Evolutionary conservation across 139 green algal species (phyloP).

Genomic region (Dunaliella primolecta): DNA sequence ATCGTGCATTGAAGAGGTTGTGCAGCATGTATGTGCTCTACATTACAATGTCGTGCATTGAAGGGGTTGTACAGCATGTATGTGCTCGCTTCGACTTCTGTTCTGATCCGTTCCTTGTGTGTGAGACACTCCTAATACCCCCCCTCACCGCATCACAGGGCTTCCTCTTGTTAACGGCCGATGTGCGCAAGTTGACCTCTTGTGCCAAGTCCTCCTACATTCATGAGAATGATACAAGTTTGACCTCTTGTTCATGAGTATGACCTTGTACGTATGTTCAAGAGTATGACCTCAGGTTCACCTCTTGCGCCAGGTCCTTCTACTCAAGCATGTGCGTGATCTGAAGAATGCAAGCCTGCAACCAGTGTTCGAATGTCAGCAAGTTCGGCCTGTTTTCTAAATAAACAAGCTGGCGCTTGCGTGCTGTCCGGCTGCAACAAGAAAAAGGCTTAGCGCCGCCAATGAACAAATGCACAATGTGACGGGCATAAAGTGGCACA

Average conservation of each 20-base stretch:
- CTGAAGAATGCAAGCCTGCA: background rate
- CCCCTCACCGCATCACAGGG: conserved; percentile 5
- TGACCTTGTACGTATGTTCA: background rate
- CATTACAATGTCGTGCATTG: background rate
- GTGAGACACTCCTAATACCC: background rate
- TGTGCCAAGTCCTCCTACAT: background rate
- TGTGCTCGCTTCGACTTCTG: background rate
- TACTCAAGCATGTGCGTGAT: background rate
- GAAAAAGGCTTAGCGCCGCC: background rate
- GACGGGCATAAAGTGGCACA: background rate
- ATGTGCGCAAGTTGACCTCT: background rate
- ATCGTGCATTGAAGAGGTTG: background rate
- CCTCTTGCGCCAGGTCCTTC: background rate
- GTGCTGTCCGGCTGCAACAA: too few relatives aligned
- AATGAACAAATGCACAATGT: background rate
- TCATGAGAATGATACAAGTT: background rate
- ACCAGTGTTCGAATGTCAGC: background rate
- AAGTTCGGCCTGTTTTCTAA: too few relatives aligned
- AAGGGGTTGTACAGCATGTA: background rate
- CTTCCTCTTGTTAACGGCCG: background rate
- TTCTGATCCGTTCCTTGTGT: too few relatives aligned
- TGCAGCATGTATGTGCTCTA: background rate
- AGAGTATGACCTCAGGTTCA: background rate
- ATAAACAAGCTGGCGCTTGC: too few relatives aligned
- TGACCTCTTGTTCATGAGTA: background rate